Evolutionary conservation across 768 basidiomycete genomes (phyloP).

Genomic region (Pseudohyphozyma bogoriensis): DNA sequence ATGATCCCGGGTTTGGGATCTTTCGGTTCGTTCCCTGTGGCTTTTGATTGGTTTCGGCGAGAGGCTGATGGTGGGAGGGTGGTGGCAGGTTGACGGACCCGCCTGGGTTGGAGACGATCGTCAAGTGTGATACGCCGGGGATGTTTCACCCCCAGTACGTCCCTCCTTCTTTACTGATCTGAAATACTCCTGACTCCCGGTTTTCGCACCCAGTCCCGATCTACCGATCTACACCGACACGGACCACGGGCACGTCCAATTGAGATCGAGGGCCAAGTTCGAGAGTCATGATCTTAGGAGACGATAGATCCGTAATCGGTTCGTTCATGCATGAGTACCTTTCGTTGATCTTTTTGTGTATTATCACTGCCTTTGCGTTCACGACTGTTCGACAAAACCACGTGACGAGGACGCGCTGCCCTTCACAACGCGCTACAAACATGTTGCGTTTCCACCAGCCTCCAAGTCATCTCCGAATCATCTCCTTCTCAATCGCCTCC

Average conservation of each 20-base stretch:
- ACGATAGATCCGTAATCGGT: no score
- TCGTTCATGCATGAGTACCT: no score
- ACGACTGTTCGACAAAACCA: no score
- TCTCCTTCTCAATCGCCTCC: no score
- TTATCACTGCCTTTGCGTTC: no score
- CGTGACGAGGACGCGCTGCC: no score
- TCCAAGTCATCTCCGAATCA: no score
- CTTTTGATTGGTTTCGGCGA: background rate
- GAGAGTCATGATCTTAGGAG: background rate
- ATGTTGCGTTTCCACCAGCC: no score
- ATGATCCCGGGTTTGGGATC: constrained; percentile 55
- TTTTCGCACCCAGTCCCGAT: constrained; percentile 10
- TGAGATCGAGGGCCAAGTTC: background rate
- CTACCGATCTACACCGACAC: constrained; percentile 24
- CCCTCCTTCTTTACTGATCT: background rate
- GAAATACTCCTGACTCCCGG: background rate
- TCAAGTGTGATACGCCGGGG: constrained; percentile 57
- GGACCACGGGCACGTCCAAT: constrained; percentile 42
- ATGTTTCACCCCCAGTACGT: constrained; percentile 81
- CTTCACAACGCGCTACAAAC: no score
- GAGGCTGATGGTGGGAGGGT: constrained; percentile 38
- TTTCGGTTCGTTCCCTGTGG: constrained; percentile 8
- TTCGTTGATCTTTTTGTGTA: no score
- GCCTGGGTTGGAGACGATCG: constrained; percentile 62
- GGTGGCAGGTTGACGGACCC: constrained; percentile 76